phyloP scores from a whole-genome alignment of 192 early-diverging fungal species.

The Coemansia umbellata region DNA sequence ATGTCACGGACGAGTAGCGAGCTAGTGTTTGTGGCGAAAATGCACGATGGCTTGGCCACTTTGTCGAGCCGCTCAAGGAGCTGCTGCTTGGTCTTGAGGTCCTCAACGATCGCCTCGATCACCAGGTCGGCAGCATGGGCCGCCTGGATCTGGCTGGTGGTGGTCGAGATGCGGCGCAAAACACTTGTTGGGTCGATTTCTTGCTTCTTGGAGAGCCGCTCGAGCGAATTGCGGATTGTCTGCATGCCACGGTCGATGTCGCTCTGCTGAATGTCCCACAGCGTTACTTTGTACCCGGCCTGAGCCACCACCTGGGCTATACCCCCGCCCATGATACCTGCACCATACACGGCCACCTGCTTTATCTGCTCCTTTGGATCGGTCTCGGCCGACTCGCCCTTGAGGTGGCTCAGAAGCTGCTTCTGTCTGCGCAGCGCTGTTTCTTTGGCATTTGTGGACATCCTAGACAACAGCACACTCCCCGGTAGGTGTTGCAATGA shows the following conservation, averaged over 20 bases:
- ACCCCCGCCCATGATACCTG: slow-evolving; percentile 78
- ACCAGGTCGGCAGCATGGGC: slow-evolving; percentile 68
- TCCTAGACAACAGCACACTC: too few species aligned
- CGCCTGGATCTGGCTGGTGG: slow-evolving; percentile 60
- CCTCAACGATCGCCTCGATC: slow-evolving; percentile 91
- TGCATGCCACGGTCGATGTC: slow-evolving; percentile 67
- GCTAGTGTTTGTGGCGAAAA: slow-evolving; percentile 88
- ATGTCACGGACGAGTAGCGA: slow-evolving; percentile 78
- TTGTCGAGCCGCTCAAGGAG: slow-evolving; percentile 68
- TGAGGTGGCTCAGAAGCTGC: slow-evolving; percentile 10
- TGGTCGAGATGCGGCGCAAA: slow-evolving; percentile 59
- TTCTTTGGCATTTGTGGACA: neutral
- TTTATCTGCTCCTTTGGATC: slow-evolving; percentile 48
- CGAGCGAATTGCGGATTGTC: slow-evolving; percentile 73
- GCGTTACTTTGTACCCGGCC: slow-evolving; percentile 66
- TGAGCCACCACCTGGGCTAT: slow-evolving; percentile 83
- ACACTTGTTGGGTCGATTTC: slow-evolving; percentile 63
- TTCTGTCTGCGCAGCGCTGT: slow-evolving; percentile 10
- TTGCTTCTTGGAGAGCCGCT: neutral
- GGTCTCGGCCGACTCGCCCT: neutral
- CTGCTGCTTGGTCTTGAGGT: slow-evolving; percentile 73
- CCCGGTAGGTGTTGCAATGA: too few species aligned
- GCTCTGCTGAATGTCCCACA: slow-evolving; percentile 73
- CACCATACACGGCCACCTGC: slow-evolving; percentile 74
- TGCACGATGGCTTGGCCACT: slow-evolving; percentile 62